Evolutionary conservation across 805 yeast species (phyloP).

Genomic region (Kuraishia piskuri): DNA sequence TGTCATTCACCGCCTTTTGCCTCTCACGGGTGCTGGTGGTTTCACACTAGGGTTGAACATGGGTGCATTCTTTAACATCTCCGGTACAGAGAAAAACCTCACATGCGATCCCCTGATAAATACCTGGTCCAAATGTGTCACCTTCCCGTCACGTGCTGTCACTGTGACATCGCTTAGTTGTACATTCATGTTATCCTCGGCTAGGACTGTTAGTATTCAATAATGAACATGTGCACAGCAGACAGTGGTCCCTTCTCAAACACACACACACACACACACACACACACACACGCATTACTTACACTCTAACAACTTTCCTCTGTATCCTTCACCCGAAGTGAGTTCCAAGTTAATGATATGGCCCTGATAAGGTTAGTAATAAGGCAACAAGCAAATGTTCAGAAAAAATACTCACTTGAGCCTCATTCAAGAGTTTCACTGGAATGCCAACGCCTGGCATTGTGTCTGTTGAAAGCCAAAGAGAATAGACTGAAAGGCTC

Average conservation of each 20-base stretch:
- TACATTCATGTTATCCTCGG: conserved; percentile 91
- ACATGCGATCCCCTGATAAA: conserved; percentile 90
- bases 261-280: not conserved
- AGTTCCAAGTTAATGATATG: conserved; percentile 80
- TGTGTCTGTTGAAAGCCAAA: too few species aligned
- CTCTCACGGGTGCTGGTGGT: conserved; percentile 68
- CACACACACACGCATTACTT: conserved; percentile 2
- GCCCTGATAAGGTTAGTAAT: conserved; percentile 39
- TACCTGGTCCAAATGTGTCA: conserved; percentile 72
- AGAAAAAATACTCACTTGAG: conserved; percentile 35
- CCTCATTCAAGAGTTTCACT: conserved; percentile 76
- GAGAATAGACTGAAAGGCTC: too few species aligned
- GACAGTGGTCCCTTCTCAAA: not conserved
- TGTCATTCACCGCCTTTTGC: conserved; percentile 33
- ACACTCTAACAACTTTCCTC: conserved; percentile 79
- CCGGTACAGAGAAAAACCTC: conserved; percentile 80
- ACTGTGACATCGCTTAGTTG: conserved; percentile 75
- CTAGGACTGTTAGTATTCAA: conserved; percentile 8
- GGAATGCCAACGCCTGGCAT: conserved; percentile 59
- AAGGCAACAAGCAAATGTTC: not conserved
- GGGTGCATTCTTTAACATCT: conserved; percentile 81
- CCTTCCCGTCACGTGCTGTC: conserved; percentile 69
- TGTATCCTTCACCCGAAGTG: conserved; percentile 74
- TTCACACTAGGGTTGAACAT: conserved; percentile 56
- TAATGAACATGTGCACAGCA: not conserved